phyloP scores from a whole-genome alignment of 495 filamentous ascomycete species.

The Penicillium crystallinum region DNA sequence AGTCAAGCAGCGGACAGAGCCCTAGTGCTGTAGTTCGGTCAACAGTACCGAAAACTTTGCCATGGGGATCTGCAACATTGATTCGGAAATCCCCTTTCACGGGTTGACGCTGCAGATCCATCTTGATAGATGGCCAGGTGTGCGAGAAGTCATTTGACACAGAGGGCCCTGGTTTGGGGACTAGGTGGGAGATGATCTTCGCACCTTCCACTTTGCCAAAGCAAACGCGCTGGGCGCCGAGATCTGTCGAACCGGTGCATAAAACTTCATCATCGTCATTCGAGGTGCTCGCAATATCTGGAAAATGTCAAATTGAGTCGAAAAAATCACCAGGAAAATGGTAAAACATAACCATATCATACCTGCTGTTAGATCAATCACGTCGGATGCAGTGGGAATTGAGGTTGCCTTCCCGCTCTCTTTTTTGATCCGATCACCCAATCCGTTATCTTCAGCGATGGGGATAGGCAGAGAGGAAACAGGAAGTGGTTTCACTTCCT shows the following conservation, averaged over 20 bases:
- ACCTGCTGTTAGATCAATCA: constrained; percentile 65
- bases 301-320: not conserved
- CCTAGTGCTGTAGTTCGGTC: constrained; percentile 63
- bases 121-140: constrained; percentile 69
- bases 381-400: constrained; percentile 19
- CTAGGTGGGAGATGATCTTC: constrained; percentile 58
- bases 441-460: constrained; percentile 42
- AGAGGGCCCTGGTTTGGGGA: constrained; percentile 59
- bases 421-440: constrained; percentile 64
- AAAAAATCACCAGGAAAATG: not conserved
- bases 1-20: constrained; percentile 64
- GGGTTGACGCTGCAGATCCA: constrained; percentile 53
- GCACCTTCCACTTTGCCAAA: constrained; percentile 73
- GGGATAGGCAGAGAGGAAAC: constrained; percentile 6
- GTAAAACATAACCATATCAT: constrained; percentile 6
- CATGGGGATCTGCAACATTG: constrained; percentile 63
- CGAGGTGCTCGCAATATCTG: constrained; percentile 18
- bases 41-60: constrained; percentile 65
- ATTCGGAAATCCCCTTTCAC: constrained; percentile 55
- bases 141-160: constrained; percentile 32
- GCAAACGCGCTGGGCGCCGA: constrained; percentile 65
- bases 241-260: constrained; percentile 40
- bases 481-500: constrained; percentile 28
- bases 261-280: constrained; percentile 42
- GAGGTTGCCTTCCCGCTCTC: constrained; percentile 31